Base-by-base conservation (phyloP, 2,329 filamentous ascomycete species). In the Pyrenophora seminiperda region DNA sequence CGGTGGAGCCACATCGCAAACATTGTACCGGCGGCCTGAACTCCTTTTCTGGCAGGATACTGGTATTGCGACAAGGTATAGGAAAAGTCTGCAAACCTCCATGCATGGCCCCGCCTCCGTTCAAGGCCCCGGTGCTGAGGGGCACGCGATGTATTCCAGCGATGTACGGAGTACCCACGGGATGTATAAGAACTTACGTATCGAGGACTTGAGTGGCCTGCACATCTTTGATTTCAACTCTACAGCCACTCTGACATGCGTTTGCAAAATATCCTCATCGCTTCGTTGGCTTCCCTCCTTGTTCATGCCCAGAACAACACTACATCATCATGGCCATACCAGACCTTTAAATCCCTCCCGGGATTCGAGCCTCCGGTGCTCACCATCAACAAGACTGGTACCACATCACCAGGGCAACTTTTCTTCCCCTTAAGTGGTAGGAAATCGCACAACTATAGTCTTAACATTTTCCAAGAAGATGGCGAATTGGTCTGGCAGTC, bases 331-430 rank as follows among this genome's bases (percentile, higher is more conserved):
- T 52, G 52, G 43, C 48, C 52, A 48, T 55, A 32, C 39, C 48
- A 55, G 20, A 52, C 41, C 24, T 55, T 48, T 32, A 48, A 46
- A 17, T 52, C 52, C 2, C 34, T 44, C n/a, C 43, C 52, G 0
- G 48, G 36, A 9, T 40, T 36, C 13, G 40, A 48, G 36, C 52
- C 52, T n/a, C 52, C 52, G 1, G 15, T 48, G 30, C 48, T 55
- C 10, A 18, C 41, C 5, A 42, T 55, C 20, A 41, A 39, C 18
- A 45, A 42, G 7, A 42, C 45, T 4, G 44, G 24, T 7, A 15
- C 22, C 4, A 48, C 36, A 2, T 41, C 52, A 9, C 47, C 47
- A 3, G 43, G 49, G 3, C n/a, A 38, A 7, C 18, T 55, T 3
- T 48, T 52, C 20, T 52, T 55, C 31, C 48, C 53, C 1, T 17